Base-by-base conservation (phyloP, 2,329 filamentous ascomycete genomes). In the Cladosporium oxysporum region DNA sequence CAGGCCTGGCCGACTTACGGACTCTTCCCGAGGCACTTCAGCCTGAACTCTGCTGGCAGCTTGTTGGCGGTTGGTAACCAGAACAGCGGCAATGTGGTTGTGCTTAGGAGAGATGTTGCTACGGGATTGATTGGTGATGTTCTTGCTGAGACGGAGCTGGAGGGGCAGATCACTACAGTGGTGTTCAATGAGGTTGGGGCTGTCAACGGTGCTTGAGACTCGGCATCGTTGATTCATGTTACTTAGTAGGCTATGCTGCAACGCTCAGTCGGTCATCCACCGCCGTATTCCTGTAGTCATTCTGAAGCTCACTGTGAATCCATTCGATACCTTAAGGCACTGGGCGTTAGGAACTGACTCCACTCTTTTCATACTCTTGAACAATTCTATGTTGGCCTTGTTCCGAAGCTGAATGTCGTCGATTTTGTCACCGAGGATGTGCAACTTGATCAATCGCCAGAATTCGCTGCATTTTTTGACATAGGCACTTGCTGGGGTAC, bases 31-130 rank as follows among this genome's bases (percentile, higher is more conserved):
- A 83, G 91, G 26, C 88, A 90, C 49, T 90, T 91, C 75, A 84
- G 83, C 60, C 78, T 91, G 65, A 92, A 90, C 76, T 83, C 82
- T 68, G 84, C 83, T 12, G 90, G 90, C 1, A 83, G 83, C 64
- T 77, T 89, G 66, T 78, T 92, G 3, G 90, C 88, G 1, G 85
- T 92, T 31, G 89, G 84, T 0, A 81, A 90, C 69, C 89, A 92
- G 77, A 77, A 78, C 18, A 86, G 86, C 60, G 80, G 82, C 35
- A 85, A 83, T 33, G 85, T 91, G 1, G 85, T 84, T 7, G 77
- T 93, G 59, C 84, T 90, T 58, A 75, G 79, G 71, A 82, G 91
- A 6, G 83, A 92, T 76, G 78, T 83, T 1, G 68, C 75, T 64
- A 88, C 85, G 0, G 91, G 91, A 1, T 72, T 82, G 47, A 66